phyloP scores from a whole-genome alignment of 345 rosid genomes.

The Brassica incana region DNA sequence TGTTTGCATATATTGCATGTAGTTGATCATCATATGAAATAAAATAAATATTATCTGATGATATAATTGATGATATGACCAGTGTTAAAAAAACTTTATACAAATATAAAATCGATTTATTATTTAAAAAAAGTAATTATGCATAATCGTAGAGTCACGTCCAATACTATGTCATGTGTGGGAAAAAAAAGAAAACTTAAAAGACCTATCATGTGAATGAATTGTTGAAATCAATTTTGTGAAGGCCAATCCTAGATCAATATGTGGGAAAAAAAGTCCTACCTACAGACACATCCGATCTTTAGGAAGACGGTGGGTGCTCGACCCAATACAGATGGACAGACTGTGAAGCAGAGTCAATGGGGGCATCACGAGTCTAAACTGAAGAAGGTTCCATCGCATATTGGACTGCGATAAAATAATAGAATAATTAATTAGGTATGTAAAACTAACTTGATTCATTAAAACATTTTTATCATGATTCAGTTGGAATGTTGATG shows the following conservation, averaged over 20 bases:
- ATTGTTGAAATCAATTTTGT: not conserved
- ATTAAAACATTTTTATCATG: not conserved
- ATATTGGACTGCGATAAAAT: not conserved
- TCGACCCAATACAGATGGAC: not conserved
- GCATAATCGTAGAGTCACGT: not conserved
- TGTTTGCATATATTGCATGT: too few relatives aligned
- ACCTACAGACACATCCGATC: not conserved
- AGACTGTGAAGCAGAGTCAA: not conserved
- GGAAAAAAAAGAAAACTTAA: not conserved
- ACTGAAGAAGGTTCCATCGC: not conserved
- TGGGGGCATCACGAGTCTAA: not conserved
- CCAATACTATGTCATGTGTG: not conserved
- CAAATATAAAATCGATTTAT: not conserved
- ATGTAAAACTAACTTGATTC: not conserved
- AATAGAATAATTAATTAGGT: not conserved
- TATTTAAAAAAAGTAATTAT: not conserved
- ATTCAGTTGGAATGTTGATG: not conserved
- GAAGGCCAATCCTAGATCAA: not conserved
- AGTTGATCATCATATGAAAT: too few relatives aligned
- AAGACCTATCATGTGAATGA: not conserved
- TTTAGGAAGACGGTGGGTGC: not conserved
- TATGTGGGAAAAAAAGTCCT: not conserved
- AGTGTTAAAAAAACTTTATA: not conserved
- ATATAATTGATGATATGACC: too few relatives aligned
- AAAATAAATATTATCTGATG: too few relatives aligned